Evolutionary conservation across 257 asterid species (phyloP).

Genomic region (Fraxinus anomala): DNA sequence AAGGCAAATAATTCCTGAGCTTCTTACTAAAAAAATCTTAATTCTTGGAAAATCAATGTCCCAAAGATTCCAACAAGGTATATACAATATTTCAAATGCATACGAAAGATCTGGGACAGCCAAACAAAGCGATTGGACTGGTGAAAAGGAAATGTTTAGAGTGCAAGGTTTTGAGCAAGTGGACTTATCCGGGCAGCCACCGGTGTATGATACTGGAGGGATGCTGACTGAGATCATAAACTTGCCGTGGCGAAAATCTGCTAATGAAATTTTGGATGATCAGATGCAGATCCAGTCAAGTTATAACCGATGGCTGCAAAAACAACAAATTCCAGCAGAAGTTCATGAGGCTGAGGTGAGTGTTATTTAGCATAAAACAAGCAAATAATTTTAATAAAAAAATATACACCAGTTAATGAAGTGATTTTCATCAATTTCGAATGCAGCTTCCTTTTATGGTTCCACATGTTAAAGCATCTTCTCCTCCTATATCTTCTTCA

Average conservation of each 20-base stretch:
- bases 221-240: slow-evolving; percentile 56
- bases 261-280: slow-evolving; percentile 37
- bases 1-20: not conserved
- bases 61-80: slow-evolving; percentile 41
- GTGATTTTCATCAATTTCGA: slow-evolving; percentile 6
- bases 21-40: not conserved
- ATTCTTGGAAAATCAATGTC: slow-evolving; percentile 46
- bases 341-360: slow-evolving; percentile 43
- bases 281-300: slow-evolving; percentile 71
- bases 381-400: slow-evolving; percentile 2
- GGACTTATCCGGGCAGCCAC: slow-evolving; percentile 28
- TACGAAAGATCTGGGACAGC: slow-evolving; percentile 42
- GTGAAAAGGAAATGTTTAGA: slow-evolving; percentile 27
- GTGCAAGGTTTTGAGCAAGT: slow-evolving; percentile 41
- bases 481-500: slow-evolving; percentile 33
- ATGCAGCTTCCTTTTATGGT: slow-evolving; percentile 56
- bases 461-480: slow-evolving; percentile 35
- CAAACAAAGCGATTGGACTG: slow-evolving; percentile 33
- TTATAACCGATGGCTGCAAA: slow-evolving; percentile 44
- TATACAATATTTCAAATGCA: slow-evolving; percentile 41
- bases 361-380: slow-evolving; percentile 2
- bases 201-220: slow-evolving; percentile 43
- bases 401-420: not conserved
- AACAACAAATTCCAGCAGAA: slow-evolving; percentile 34
- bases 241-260: slow-evolving; percentile 43